Conservation (phyloP, 2,329 filamentous ascomycete species). For the Emergomyces pasteurianus region DNA sequence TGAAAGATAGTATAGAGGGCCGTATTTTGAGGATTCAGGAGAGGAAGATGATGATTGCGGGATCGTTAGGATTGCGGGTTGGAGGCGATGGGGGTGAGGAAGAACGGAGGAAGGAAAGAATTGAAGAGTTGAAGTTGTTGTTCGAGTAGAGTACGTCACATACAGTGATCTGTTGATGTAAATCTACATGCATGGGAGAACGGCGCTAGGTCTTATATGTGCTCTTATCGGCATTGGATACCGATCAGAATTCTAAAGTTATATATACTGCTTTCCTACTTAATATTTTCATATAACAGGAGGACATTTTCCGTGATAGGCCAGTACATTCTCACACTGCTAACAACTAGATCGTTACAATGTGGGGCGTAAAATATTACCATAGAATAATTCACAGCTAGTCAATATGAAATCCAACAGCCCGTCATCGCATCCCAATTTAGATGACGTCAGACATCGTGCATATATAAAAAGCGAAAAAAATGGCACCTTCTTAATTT, state of each 20-base stretch:
- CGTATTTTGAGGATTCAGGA: conserved; percentile 91
- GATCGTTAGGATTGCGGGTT: conserved; percentile 91
- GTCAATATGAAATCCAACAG: background rate
- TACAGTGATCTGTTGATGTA: background rate
- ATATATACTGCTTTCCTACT: background rate
- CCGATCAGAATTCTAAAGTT: background rate
- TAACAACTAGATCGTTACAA: background rate
- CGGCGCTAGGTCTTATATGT: background rate
- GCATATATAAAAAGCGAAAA: background rate
- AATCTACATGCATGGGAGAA: background rate
- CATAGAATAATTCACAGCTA: too few relatives aligned
- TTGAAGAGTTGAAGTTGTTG: conserved; percentile 89
- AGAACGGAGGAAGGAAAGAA: conserved; percentile 76
- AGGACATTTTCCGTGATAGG: background rate
- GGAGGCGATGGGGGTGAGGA: conserved; percentile 78
- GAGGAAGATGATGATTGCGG: conserved; percentile 78
- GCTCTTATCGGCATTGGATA: background rate
- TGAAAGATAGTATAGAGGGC: conserved; percentile 83
- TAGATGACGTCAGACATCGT: background rate
- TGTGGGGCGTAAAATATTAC: too few relatives aligned
- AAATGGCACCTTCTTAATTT: background rate
- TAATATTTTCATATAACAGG: background rate
- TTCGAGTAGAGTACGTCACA: conserved; percentile 33
- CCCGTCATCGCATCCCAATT: background rate
- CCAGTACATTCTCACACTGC: background rate